These are phyloP conservation scores for Aspergillus thermomutatus DNA, from an alignment of 2,329 filamentous ascomycete species.

Conservation along the genomic window DNA sequence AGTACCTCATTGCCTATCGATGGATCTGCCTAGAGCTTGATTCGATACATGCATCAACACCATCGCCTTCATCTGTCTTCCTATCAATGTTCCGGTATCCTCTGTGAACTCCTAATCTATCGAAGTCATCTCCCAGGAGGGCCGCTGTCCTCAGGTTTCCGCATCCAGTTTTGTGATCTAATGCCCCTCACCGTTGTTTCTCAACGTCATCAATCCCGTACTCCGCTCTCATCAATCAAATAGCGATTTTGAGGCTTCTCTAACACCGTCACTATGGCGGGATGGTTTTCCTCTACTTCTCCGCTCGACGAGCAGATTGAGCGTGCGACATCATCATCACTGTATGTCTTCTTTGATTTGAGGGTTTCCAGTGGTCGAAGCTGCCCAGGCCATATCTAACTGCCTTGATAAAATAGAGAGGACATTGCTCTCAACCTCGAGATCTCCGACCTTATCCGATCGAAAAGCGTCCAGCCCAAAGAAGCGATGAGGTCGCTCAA, in stretches of 20 bases:
- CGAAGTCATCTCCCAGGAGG: neutral
- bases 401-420: constrained; percentile 57
- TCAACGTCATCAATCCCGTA: constrained; percentile 18
- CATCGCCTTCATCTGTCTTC: neutral
- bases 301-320: constrained; percentile 97
- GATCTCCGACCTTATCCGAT: constrained; percentile 95
- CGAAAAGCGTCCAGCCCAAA: constrained; percentile 94
- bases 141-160: neutral
- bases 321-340: constrained; percentile 86
- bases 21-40: constrained; percentile 15
- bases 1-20: neutral
- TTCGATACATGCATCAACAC: constrained; percentile 2
- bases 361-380: constrained; percentile 3
- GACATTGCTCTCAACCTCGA: constrained; percentile 97
- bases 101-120: neutral
- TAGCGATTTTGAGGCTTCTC: constrained; percentile 1
- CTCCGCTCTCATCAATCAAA: constrained; percentile 8
- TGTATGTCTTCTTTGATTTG: constrained; percentile 56
- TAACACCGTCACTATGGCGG: constrained; percentile 68
- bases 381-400: neutral
- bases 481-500: constrained; percentile 98
- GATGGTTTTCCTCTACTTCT: constrained; percentile 92
- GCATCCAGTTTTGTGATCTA: neutral
- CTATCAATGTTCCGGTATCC: neutral
- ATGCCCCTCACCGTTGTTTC: constrained; percentile 3